Percentiles rank a stretch among this genome's conserved stretches.
Evolutionary conservation across 495 filamentous ascomycete species (phyloP).

Genomic region (Chaetomium fimeti): DNA sequence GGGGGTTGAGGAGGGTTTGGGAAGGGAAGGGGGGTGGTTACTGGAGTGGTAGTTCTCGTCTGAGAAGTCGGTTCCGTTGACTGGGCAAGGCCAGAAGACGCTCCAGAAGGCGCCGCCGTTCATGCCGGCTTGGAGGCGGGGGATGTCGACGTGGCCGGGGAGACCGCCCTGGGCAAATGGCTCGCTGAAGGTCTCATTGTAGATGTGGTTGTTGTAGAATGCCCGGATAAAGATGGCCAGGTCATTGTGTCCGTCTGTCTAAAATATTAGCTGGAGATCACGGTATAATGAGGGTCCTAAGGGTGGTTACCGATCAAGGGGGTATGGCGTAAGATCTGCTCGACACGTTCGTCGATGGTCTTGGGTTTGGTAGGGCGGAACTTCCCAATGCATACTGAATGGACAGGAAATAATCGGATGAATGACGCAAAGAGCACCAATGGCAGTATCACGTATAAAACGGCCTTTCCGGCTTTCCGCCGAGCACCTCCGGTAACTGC

Average conservation of each 20-base stretch:
- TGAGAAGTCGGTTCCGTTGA: slow-evolving; percentile 67
- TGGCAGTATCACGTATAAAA: slow-evolving; percentile 1
- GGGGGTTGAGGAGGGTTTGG: neutral
- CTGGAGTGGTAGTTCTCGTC: slow-evolving; percentile 63
- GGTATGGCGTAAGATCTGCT: slow-evolving; percentile 65
- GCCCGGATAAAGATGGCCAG: slow-evolving; percentile 69
- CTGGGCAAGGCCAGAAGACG: slow-evolving; percentile 75
- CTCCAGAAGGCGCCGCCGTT: slow-evolving; percentile 88
- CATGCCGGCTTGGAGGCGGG: slow-evolving; percentile 56
- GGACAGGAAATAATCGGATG: slow-evolving; percentile 1
- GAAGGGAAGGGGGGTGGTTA: slow-evolving; percentile 21
- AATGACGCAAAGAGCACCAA: slow-evolving; percentile 13
- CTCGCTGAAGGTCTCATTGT: slow-evolving; percentile 66
- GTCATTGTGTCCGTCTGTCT: slow-evolving; percentile 87
- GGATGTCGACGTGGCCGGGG: slow-evolving; percentile 74
- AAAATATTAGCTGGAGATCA: slow-evolving; percentile 9
- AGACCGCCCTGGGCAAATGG: slow-evolving; percentile 67
- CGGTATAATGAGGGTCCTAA: neutral
- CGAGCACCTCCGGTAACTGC: neutral
- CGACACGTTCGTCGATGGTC: slow-evolving; percentile 63
- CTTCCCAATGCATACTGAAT: neutral
- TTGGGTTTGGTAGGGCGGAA: slow-evolving; percentile 20
- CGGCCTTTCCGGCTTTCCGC: neutral
- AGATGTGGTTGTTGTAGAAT: slow-evolving; percentile 74
- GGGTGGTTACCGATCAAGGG: slow-evolving; percentile 69